Evolutionary conservation across 2,329 filamentous ascomycete species (phyloP).

Genomic region (Cladosporium sp.): DNA sequence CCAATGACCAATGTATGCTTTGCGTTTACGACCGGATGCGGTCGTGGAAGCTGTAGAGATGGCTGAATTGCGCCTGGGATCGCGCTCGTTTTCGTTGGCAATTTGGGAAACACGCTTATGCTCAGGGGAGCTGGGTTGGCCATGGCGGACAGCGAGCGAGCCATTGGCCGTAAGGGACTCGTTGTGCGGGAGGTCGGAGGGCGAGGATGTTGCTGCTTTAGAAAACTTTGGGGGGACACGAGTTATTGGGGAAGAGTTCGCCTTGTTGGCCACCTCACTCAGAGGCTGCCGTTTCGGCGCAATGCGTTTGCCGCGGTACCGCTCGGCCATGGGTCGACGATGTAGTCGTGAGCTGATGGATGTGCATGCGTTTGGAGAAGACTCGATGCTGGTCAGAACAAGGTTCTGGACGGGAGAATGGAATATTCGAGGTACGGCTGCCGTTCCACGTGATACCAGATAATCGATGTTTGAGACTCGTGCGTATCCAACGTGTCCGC

Average conservation of each 20-base stretch:
- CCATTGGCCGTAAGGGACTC: conserved; percentile 42
- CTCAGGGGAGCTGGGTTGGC: conserved; percentile 35
- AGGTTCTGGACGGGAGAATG: not conserved
- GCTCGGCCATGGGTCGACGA: conserved; percentile 26
- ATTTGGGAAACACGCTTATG: conserved; percentile 52
- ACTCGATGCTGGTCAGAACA: not conserved
- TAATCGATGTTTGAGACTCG: conserved; percentile 1
- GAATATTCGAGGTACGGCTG: not conserved
- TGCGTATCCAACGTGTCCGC: conserved; percentile 1
- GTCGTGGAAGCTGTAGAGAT: conserved; percentile 54
- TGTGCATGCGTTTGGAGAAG: not conserved
- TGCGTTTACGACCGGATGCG: conserved; percentile 45
- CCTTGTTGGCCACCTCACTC: conserved; percentile 24
- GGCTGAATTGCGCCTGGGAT: conserved; percentile 49
- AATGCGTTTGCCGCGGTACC: conserved; percentile 22
- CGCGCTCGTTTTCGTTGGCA: conserved; percentile 39
- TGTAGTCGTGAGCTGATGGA: too few relatives aligned
- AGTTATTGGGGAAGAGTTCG: conserved; percentile 26
- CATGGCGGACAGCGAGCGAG: conserved; percentile 37
- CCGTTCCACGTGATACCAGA: not conserved
- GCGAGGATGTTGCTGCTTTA: not conserved
- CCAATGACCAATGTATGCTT: conserved; percentile 87
- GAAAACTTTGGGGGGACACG: not conserved
- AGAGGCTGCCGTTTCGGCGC: conserved; percentile 26
- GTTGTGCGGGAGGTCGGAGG: conserved; percentile 35